Conservation (phyloP, 2,329 filamentous ascomycete genomes). For the Davidsoniella eucalypti region DNA sequence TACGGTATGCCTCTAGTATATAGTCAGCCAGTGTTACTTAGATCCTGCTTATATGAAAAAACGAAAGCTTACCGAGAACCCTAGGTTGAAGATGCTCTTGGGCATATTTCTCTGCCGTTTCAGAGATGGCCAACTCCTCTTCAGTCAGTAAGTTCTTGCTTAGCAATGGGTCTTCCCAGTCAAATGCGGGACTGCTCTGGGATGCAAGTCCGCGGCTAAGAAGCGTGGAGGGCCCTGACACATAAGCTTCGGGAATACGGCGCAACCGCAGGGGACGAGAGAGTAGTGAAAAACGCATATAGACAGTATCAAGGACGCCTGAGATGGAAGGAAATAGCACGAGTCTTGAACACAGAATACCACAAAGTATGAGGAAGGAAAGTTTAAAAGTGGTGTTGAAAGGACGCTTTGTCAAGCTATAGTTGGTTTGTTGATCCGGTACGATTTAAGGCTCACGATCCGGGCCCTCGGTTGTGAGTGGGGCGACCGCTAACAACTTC, state of each 20-base stretch:
- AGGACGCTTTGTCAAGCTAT: too few species aligned
- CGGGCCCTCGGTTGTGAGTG: background rate
- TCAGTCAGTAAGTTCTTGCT: conserved; percentile 65
- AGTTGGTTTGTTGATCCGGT: too few species aligned
- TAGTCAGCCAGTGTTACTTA: background rate
- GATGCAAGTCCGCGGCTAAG: background rate
- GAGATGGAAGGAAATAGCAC: too few species aligned
- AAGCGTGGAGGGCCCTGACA: background rate
- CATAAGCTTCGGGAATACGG: background rate
- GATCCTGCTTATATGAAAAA: background rate
- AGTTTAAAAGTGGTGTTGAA: too few species aligned
- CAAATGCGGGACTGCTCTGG: conserved; percentile 33
- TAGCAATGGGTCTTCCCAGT: conserved; percentile 82
- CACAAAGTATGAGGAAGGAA: too few species aligned
- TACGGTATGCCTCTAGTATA: conserved; percentile 56
- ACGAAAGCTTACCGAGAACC: conserved; percentile 52
- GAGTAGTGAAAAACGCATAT: background rate
- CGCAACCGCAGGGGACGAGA: background rate
- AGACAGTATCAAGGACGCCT: too few species aligned
- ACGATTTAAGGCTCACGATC: background rate
- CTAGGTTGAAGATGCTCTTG: conserved; percentile 76
- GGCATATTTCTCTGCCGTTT: conserved; percentile 86
- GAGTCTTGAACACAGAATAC: too few species aligned
- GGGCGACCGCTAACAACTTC: background rate
- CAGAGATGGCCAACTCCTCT: conserved; percentile 76